These are phyloP conservation scores for Pelargonium australe DNA, from an alignment of 441 rosid species.

Conservation along the genomic window DNA sequence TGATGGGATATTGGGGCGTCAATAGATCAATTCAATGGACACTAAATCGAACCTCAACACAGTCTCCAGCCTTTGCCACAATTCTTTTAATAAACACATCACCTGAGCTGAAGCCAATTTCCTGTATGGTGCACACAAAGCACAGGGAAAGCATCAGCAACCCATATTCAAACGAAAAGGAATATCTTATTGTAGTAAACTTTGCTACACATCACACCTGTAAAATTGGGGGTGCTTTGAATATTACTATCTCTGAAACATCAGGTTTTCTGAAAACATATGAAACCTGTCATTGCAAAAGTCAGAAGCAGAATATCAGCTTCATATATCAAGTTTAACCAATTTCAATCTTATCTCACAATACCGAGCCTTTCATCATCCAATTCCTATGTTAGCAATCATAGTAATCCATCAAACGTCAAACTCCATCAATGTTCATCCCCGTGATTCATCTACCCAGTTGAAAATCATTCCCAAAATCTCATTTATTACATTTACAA, in stretches of 20 bases:
- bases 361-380: neutral
- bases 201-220: slow-evolving; percentile 31
- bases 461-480: too few species aligned
- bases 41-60: slow-evolving; percentile 45
- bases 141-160: slow-evolving; percentile 15
- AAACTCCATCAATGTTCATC: neutral
- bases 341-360: neutral
- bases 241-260: slow-evolving; percentile 61
- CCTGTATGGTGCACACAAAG: slow-evolving; percentile 30
- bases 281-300: slow-evolving; percentile 43
- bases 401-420: neutral
- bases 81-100: slow-evolving; percentile 63
- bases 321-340: neutral
- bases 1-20: neutral
- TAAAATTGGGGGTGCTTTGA: slow-evolving; percentile 59
- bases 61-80: slow-evolving; percentile 64
- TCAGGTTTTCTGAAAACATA: slow-evolving; percentile 59
- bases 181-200: neutral
- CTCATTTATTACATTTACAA: too few species aligned
- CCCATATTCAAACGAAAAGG: slow-evolving; percentile 5
- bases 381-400: neutral
- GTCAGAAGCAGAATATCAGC: slow-evolving; percentile 8
- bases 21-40: neutral
- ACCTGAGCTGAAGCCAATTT: slow-evolving; percentile 40
- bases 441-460: too few species aligned